Evolutionary conservation across 2,329 filamentous ascomycete genomes (phyloP), one percentile per base, ranked within the genome.

Genomic region (Fusarium camptoceras): DNA sequence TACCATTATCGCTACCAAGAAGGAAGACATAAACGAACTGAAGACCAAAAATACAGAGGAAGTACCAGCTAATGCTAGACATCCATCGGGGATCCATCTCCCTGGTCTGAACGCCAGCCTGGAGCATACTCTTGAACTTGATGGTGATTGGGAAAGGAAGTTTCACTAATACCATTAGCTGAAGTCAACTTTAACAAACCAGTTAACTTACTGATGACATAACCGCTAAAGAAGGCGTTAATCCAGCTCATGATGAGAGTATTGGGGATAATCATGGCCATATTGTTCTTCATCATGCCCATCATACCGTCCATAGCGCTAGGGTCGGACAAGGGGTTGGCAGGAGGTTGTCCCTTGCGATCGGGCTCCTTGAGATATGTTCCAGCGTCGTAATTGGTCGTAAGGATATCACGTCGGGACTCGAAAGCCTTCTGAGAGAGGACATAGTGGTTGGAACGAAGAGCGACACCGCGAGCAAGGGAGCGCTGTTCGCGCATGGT

Each of bases 251-350:
- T 99, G 74, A 99, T 99, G 78, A 99, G 83, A 8, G 94, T 98
- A 82, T 99, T 97, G 50, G 96, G 96, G 62, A 99, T 94, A 85
- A 99, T 98, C 96, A 98, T 99, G 71, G 96, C 95, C 92, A 99
- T 97, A 79, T 99, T 97, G 61, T 94, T 94, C 88, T 99, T 99
- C 93, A 99, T 97, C 94, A 97, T 97, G 73, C 96, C 95, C 96
- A 99, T 99, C 96, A 99, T 99, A 73, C 94, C 95, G 78, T 99
- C 97, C 96, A 99, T 99, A 62, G 93, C 94, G 49, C 92, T 92
- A 24, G 97, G 97, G 80, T 99, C 96, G 14, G 92, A 93, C 89
- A 99, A 94, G 6, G 96, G 96, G 82, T 98, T 99, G 39, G 93
- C 89, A 22, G 94, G 91, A 5, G 94, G 92, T 82, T 98, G 93